phyloP scores from a whole-genome alignment of 2,329 filamentous ascomycete species.

The Botryotinia globosa region DNA sequence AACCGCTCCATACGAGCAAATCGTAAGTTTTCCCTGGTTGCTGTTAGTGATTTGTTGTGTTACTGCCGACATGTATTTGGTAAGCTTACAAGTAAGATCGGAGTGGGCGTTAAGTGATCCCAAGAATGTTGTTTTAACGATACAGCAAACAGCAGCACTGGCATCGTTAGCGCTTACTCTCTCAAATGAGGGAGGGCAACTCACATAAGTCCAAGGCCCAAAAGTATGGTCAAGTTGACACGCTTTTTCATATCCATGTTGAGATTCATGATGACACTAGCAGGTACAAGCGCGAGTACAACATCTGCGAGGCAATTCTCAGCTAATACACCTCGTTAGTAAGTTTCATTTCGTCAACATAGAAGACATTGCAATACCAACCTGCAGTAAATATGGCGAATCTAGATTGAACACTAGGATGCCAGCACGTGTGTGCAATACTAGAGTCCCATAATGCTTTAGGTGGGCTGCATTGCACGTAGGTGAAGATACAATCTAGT shows the following conservation, averaged over 20 bases:
- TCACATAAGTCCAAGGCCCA: conserved; percentile 20
- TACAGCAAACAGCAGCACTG: conserved; percentile 19
- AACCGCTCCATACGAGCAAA: conserved; percentile 13
- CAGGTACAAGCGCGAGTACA: conserved; percentile 19
- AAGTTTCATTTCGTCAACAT: too few relatives aligned
- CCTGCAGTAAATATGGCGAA: conserved; percentile 17
- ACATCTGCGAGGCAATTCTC: conserved; percentile 16
- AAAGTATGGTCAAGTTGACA: conserved; percentile 15
- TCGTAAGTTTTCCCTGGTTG: conserved; percentile 14
- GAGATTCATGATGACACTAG: conserved; percentile 11
- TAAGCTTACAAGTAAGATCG: conserved; percentile 18
- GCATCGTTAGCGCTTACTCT: not conserved
- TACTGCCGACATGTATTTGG: not conserved
- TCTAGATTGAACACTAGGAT: conserved; percentile 5
- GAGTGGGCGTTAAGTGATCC: conserved; percentile 8
- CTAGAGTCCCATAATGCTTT: conserved; percentile 12
- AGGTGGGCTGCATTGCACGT: conserved; percentile 12
- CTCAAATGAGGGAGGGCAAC: not conserved
- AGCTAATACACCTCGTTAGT: conserved; percentile 2
- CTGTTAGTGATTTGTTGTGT: not conserved
- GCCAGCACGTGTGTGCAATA: conserved; percentile 12
- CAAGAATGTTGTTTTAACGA: conserved; percentile 18
- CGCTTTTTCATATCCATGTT: conserved; percentile 19
- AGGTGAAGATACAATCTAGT: conserved; percentile 14
- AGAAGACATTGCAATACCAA: not conserved